Evolutionary conservation across 83 land plant species (phyloP).

Genomic region (Diphasiastrum complanatum): DNA sequence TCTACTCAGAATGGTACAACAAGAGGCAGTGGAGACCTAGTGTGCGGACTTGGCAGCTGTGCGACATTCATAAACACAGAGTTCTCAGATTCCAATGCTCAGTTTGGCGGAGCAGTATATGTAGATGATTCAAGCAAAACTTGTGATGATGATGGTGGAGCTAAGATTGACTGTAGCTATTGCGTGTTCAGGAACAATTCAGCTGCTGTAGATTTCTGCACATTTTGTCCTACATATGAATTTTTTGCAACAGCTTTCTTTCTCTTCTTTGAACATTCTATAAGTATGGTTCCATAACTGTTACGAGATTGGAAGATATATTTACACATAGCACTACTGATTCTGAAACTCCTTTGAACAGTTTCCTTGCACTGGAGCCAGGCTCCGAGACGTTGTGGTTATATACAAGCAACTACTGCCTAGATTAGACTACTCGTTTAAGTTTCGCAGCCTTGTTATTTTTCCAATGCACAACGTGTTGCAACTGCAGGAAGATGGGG

Average conservation of each 20-base stretch:
- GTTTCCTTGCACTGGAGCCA: no score
- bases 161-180: conserved; percentile 28
- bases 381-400: no score
- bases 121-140: conserved; percentile 24
- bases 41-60: conserved; percentile 33
- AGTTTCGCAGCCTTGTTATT: not conserved
- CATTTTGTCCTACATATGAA: not conserved
- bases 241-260: not conserved
- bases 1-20: conserved; percentile 12
- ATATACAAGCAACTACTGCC: not conserved
- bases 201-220: conserved; percentile 16
- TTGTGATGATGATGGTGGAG: conserved; percentile 27
- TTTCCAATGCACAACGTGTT: not conserved
- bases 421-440: not conserved
- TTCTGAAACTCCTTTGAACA: no score
- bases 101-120: conserved; percentile 29
- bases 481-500: conserved; percentile 23
- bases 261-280: not conserved
- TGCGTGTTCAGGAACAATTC: conserved; percentile 29
- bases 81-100: conserved; percentile 22
- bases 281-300: no score
- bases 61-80: conserved; percentile 23
- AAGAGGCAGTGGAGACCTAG: not conserved
- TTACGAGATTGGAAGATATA: no score
- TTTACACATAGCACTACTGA: no score